Base-by-base conservation (phyloP, 306 rosid genomes). In the Macrotyloma uniflorum region DNA sequence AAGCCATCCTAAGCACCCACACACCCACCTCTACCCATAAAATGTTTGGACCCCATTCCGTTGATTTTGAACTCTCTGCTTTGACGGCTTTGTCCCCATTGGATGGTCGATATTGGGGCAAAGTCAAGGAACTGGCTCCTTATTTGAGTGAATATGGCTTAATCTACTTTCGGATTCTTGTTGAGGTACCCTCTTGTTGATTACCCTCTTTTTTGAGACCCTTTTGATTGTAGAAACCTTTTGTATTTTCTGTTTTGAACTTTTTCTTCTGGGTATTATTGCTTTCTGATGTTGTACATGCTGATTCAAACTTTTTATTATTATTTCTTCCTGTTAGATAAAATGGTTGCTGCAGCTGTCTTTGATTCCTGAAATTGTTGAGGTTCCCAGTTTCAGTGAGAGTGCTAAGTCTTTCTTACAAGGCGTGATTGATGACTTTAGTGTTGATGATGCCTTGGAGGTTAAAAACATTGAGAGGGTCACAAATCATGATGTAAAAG, bases 401-500 rank as follows among this genome's bases (percentile, higher is more conserved):
- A 86, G 80, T 70, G 91, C 95, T 49, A 49, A 59, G 36, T 68
- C 85, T 32, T 91, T 64, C 47, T 83, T 93, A 77, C 90, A 84
- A 83, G 84, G 88, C 18, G 8, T 93, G 35, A 81, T 93, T 75
- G 88, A 86, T 40, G 85, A 65, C 15, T 91, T 93, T 78, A 64
- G 86, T 23, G 77, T 81, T 26, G 61, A 40, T 40, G 98, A 93
- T 72, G 98, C 97, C 1, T 74, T 79, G 80, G 98, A 90, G 81
- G 75, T 93, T 19, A 90, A 93, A 76, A 85, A 79, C 50, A 88
- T 91, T 77, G 98, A 93, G 89, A 88, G 53, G 81, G 89, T 84
- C 53, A 93, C 95, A 2, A 91, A 93, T 69, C 98, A 93, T 73
- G 98, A 93, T 82, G 97, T 93, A 1, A 93, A 93, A 85, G 98